These are phyloP conservation scores for Lodderomyces beijingensis DNA, from an alignment of 1,139 yeast genomes.

Conservation along the genomic window DNA sequence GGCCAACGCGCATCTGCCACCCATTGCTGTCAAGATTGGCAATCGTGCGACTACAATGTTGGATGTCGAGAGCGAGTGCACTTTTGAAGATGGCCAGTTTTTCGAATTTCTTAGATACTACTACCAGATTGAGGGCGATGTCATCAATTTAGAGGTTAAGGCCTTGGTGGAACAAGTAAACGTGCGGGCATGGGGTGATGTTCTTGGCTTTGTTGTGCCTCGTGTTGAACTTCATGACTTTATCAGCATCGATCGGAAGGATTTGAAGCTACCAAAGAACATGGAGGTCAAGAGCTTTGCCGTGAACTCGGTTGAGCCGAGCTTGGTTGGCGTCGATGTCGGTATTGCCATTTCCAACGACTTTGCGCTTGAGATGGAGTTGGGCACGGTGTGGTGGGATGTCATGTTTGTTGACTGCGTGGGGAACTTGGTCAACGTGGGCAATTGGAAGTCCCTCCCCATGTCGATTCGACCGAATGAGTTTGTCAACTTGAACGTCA, in stretches of 20 bases:
- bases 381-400: conserved; percentile 25
- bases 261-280: conserved; percentile 14
- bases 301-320: conserved; percentile 6
- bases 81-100: conserved; percentile 18
- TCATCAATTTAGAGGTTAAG: conserved; percentile 17
- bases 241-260: conserved; percentile 13
- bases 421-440: conserved; percentile 17
- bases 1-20: conserved; percentile 19
- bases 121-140: conserved; percentile 13
- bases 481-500: conserved; percentile 11
- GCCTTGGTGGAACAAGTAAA: conserved; percentile 16
- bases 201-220: conserved; percentile 14
- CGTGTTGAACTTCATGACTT: conserved; percentile 17
- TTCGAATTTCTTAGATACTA: conserved; percentile 18
- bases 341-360: conserved; percentile 9
- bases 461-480: conserved; percentile 17
- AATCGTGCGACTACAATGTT: conserved; percentile 21
- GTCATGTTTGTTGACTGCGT: conserved; percentile 24
- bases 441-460: conserved; percentile 20
- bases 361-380: conserved; percentile 18
- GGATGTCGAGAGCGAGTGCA: conserved; percentile 23
- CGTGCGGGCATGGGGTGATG: conserved; percentile 14
- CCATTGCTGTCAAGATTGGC: conserved; percentile 18
- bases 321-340: conserved; percentile 3
- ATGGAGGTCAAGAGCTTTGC: conserved; percentile 9